Percentiles rank a stretch among this genome's conserved stretches.
phyloP scores from a whole-genome alignment of 148 eudicot species.

The Rhododendron griersonianum region DNA sequence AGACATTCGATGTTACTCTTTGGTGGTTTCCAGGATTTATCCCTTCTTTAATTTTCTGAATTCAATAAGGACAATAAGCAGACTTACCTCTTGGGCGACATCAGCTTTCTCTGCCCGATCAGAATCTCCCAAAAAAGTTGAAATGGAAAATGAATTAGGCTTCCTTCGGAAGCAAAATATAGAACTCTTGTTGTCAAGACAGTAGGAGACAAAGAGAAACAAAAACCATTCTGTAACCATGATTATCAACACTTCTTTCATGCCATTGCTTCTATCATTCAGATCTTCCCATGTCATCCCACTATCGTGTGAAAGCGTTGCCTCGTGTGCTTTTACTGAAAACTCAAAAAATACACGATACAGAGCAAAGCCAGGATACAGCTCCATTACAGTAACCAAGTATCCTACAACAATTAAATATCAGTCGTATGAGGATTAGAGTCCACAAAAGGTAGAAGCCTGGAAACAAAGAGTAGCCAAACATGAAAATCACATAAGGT shows the following conservation, averaged over 20 bases:
- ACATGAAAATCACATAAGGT: neutral
- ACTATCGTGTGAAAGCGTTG: slow-evolving; percentile 35
- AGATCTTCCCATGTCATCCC: slow-evolving; percentile 85
- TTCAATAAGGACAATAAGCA: neutral
- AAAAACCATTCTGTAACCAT: slow-evolving; percentile 72
- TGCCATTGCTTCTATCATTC: slow-evolving; percentile 56
- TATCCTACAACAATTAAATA: slow-evolving; percentile 35
- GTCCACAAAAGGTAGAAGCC: neutral
- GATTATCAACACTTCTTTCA: slow-evolving; percentile 63
- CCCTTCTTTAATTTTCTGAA: neutral
- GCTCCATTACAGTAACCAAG: slow-evolving; percentile 73
- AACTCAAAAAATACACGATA: slow-evolving; percentile 75
- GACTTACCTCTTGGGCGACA: slow-evolving; percentile 71
- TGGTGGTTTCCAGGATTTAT: neutral
- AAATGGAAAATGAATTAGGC: slow-evolving; percentile 30
- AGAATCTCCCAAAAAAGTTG: slow-evolving; percentile 46
- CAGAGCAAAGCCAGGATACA: slow-evolving; percentile 80
- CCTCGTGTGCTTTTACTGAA: slow-evolving; percentile 50
- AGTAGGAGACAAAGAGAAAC: slow-evolving; percentile 57
- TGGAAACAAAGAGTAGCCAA: neutral
- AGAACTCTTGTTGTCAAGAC: slow-evolving; percentile 56
- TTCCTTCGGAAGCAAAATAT: slow-evolving; percentile 48
- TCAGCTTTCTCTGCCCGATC: slow-evolving; percentile 76
- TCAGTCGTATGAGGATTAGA: slow-evolving; percentile 4
- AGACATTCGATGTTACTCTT: neutral